Conservation (phyloP, 805 yeast species). For the Wickerhamiella azyma region DNA sequence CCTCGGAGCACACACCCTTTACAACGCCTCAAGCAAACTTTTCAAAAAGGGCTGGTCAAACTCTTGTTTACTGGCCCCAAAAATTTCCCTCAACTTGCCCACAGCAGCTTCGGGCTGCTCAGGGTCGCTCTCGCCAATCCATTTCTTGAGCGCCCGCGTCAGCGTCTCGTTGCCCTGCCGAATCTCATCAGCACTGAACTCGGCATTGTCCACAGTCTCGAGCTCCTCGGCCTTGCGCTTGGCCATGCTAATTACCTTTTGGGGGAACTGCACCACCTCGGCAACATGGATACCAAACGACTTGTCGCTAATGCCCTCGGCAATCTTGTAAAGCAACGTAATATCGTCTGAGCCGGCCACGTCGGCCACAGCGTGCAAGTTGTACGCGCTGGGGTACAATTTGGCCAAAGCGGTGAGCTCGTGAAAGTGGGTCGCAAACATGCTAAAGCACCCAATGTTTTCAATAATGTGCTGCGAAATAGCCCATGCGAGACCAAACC, state of each 20-base stretch:
- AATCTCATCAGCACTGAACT: slow-evolving; percentile 38
- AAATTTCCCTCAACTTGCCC: slow-evolving; percentile 8
- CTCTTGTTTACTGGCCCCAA: slow-evolving; percentile 7
- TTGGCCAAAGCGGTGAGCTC: slow-evolving; percentile 75
- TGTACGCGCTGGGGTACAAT: slow-evolving; percentile 45
- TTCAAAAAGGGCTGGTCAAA: slow-evolving; percentile 15
- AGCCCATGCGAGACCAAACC: slow-evolving; percentile 96
- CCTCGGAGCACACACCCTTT: neutral
- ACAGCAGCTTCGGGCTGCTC: slow-evolving; percentile 12
- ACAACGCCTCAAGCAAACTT: neutral
- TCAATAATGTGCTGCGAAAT: slow-evolving; percentile 74
- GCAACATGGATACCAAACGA: slow-evolving; percentile 98
- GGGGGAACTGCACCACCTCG: slow-evolving; percentile 85
- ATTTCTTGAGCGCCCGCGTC: slow-evolving; percentile 32
- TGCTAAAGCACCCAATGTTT: slow-evolving; percentile 58
- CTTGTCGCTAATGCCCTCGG: slow-evolving; percentile 87
- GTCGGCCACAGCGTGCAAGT: slow-evolving; percentile 81
- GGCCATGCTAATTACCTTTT: slow-evolving; percentile 85
- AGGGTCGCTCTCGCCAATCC: slow-evolving; percentile 22
- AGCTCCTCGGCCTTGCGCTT: slow-evolving; percentile 84
- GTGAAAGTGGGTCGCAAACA: slow-evolving; percentile 97
- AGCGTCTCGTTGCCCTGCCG: slow-evolving; percentile 38
- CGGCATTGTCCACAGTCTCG: slow-evolving; percentile 41
- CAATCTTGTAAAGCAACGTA: slow-evolving; percentile 84
- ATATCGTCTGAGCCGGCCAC: slow-evolving; percentile 34